Evolutionary conservation across 768 basidiomycete species (phyloP).

Genomic region (Lactarius quietus): DNA sequence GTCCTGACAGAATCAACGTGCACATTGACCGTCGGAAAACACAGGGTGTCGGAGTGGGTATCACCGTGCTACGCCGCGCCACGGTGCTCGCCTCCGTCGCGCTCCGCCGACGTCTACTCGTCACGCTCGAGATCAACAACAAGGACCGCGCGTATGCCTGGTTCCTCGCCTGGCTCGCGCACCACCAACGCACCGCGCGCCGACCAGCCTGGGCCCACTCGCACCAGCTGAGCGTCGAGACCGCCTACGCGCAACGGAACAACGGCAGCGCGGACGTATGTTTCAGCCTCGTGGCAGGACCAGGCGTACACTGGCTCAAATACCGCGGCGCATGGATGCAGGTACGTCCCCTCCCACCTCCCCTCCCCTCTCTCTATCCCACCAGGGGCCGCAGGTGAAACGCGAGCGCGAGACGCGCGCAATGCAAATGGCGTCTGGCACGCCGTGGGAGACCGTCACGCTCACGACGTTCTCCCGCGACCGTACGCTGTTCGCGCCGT

Average conservation of each 20-base stretch:
- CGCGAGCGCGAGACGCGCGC: slow-evolving; percentile 92
- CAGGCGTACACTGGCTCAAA: slow-evolving; percentile 89
- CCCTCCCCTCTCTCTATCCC: too few species aligned
- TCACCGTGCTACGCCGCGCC: slow-evolving; percentile 71
- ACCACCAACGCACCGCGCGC: slow-evolving; percentile 39
- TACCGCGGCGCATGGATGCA: slow-evolving; percentile 96
- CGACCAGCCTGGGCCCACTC: slow-evolving; percentile 57
- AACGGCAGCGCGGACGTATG: slow-evolving; percentile 88
- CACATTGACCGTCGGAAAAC: not conserved
- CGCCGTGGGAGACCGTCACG: slow-evolving; percentile 96
- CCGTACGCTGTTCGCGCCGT: slow-evolving; percentile 68
- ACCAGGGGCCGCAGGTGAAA: slow-evolving; percentile 84
- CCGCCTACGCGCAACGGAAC: slow-evolving; percentile 79
- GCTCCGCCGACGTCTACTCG: slow-evolving; percentile 85
- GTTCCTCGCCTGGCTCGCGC: slow-evolving; percentile 96
- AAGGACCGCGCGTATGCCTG: slow-evolving; percentile 94
- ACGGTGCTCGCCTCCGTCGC: slow-evolving; percentile 64
- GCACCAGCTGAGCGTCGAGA: slow-evolving; percentile 95
- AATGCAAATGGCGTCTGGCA: slow-evolving; percentile 86
- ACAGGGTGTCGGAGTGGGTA: slow-evolving; percentile 87
- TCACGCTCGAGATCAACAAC: slow-evolving; percentile 93
- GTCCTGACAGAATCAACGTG: not conserved
- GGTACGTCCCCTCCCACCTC: slow-evolving; percentile 41
- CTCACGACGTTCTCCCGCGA: slow-evolving; percentile 90
- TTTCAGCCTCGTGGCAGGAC: slow-evolving; percentile 94